Base-by-base conservation (phyloP, 345 rosid species). In the Eucalyptus leucophloia region DNA sequence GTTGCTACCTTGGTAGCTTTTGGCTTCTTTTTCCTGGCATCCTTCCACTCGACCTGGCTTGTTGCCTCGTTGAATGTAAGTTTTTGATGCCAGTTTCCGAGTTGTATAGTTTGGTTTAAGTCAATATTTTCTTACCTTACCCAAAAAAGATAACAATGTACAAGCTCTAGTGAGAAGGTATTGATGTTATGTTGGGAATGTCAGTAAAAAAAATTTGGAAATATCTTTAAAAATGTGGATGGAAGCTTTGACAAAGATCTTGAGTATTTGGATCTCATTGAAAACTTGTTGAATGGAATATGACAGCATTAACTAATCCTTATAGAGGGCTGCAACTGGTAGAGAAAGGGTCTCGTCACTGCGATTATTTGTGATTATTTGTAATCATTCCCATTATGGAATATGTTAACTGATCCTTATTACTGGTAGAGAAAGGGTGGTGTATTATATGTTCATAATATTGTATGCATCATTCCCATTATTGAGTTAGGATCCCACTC, bases 171-270 rank as follows among this genome's bases (percentile, higher is more conserved):
- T 72, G 82, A 72, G 45, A 37, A 19, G 16, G 83, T 6, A 34
- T 69, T 69, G 23, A 69, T 69, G 81, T 69, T 69, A 9, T 0
- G 81, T 17, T 69, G 81, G 81, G 81, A 37, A 69, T 69, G 81
- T 72, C 0, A 1, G 44, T 72, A 34, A 72, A 34, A 69, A 2
- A 0, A 0, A 0, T 40, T 69, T 12, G 45, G 28, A 72, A 72
- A 72, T 9, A 69, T 51, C 54, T 51, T 17, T 3, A 4, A 51
- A 51, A 47, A 47, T 47, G 82, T 19, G 28, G 45, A 21, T 37
- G 28, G 45, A 72, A 72, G 45, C 83, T 72, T 77, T 77, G 47
- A 37, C 47, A 77, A 77, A 77, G 16, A 77, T 12, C 30, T 40
- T 14, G 5, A 21, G 47, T 9, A 40, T 77, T 6, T 77, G 83